phyloP scores from a whole-genome alignment of 2,329 filamentous ascomycete genomes.

The Monilinia fructigena region DNA sequence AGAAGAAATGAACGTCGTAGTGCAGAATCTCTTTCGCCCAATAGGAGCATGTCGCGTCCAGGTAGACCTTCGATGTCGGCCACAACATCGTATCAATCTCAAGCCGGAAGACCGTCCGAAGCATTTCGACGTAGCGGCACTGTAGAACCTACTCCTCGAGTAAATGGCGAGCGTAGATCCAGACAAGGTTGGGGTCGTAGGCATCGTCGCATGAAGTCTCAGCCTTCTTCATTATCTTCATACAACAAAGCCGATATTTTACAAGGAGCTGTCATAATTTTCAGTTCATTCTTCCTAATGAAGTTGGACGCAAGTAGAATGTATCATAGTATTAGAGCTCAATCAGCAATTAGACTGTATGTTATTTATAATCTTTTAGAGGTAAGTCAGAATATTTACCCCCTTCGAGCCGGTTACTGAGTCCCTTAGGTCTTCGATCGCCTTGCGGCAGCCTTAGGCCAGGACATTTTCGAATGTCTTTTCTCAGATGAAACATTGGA shows the following conservation, averaged over 20 bases:
- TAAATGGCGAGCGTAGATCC: conserved; percentile 34
- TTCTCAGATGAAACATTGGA: conserved; percentile 93
- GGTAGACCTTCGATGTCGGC: conserved; percentile 33
- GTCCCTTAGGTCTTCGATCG: conserved; percentile 87
- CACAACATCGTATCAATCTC: conserved; percentile 33
- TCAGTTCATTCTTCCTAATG: conserved; percentile 82
- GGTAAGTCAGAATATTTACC: conserved; percentile 43
- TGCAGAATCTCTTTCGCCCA: conserved; percentile 31
- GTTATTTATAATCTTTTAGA: conserved; percentile 98
- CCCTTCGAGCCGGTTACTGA: conserved; percentile 61
- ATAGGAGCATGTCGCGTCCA: conserved; percentile 36
- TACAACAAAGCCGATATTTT: conserved; percentile 95
- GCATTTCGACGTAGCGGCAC: conserved; percentile 22
- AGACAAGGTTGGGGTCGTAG: conserved; percentile 40
- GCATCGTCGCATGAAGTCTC: conserved; percentile 77
- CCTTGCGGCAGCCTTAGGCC: conserved; percentile 84
- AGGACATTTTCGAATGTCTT: conserved; percentile 93
- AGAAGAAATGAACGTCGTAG: conserved; percentile 49
- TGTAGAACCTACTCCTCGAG: conserved; percentile 29
- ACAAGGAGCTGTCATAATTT: conserved; percentile 83
- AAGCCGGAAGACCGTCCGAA: conserved; percentile 29
- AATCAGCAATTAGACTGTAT: conserved; percentile 96
- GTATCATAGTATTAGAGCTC: conserved; percentile 96
- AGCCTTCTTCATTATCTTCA: conserved; percentile 78
- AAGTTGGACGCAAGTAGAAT: conserved; percentile 92